Evolutionary conservation across 2,329 filamentous ascomycete species (phyloP).

Genomic region (Endothia cerciana): DNA sequence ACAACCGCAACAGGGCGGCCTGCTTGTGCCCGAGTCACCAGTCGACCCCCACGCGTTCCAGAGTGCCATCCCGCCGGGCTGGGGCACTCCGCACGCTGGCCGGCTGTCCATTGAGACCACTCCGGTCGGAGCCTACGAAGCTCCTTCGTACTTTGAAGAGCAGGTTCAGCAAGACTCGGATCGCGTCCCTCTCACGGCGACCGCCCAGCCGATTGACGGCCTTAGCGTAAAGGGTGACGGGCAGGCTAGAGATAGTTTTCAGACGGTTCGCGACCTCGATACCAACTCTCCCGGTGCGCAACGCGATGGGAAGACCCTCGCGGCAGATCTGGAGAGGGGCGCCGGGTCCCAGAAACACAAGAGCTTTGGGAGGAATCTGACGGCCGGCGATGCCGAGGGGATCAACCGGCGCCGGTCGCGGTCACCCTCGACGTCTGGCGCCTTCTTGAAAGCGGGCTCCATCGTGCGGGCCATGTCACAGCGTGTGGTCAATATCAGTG

Average conservation of each 20-base stretch:
- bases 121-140: slow-evolving; percentile 31
- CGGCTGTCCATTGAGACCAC: slow-evolving; percentile 33
- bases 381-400: slow-evolving; percentile 46
- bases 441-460: slow-evolving; percentile 71
- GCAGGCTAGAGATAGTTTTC: slow-evolving; percentile 58
- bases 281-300: slow-evolving; percentile 57
- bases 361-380: slow-evolving; percentile 61
- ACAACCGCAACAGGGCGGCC: slow-evolving; percentile 33
- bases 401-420: slow-evolving; percentile 56
- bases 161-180: slow-evolving; percentile 59
- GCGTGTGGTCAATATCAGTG: slow-evolving; percentile 95
- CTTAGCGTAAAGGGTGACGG: slow-evolving; percentile 44
- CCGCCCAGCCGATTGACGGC: slow-evolving; percentile 58
- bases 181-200: slow-evolving; percentile 59
- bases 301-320: slow-evolving; percentile 59
- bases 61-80: slow-evolving; percentile 58
- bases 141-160: slow-evolving; percentile 29
- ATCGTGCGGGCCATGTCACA: slow-evolving; percentile 90
- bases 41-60: slow-evolving; percentile 58
- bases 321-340: slow-evolving; percentile 61
- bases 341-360: slow-evolving; percentile 53
- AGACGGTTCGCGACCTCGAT: slow-evolving; percentile 58
- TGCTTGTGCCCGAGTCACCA: slow-evolving; percentile 49
- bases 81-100: slow-evolving; percentile 29
- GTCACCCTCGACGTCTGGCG: slow-evolving; percentile 65